These are phyloP conservation scores for Pythium apleroticum DNA, from an alignment of 352 stramenopile species.

Conservation along the genomic window DNA sequence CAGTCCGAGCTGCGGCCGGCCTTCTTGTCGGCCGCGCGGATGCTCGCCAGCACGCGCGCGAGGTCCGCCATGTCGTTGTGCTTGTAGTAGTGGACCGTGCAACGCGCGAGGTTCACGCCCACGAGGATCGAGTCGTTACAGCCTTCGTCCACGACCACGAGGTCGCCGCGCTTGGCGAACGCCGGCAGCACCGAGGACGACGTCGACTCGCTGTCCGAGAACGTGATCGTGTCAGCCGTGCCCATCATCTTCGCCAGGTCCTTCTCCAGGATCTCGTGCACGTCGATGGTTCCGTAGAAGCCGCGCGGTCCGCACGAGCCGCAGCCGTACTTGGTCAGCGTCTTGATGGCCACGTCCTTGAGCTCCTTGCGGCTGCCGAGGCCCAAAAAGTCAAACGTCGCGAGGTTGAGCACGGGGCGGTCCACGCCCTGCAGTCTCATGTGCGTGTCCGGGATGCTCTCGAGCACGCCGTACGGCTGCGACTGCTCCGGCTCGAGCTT, in stretches of 20 bases:
- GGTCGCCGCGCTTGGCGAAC: slow-evolving; percentile 97
- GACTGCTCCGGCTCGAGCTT: slow-evolving; percentile 35
- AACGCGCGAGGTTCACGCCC: slow-evolving; percentile 93
- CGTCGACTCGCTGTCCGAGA: slow-evolving; percentile 96
- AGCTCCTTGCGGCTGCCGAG: slow-evolving; percentile 84
- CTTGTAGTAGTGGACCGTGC: slow-evolving; percentile 95
- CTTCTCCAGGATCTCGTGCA: slow-evolving; percentile 90
- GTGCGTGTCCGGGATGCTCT: slow-evolving; percentile 76
- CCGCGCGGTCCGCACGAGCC: slow-evolving; percentile 96
- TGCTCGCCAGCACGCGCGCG: slow-evolving; percentile 88
- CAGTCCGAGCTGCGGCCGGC: slow-evolving; percentile 70
- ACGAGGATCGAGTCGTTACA: slow-evolving; percentile 94
- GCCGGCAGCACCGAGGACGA: slow-evolving; percentile 94
- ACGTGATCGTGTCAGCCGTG: slow-evolving; percentile 95
- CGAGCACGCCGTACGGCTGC: slow-evolving; percentile 71
- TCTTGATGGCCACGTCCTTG: slow-evolving; percentile 85
- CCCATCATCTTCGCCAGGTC: slow-evolving; percentile 91
- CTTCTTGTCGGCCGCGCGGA: slow-evolving; percentile 88
- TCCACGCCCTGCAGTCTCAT: slow-evolving; percentile 76
- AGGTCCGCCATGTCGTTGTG: slow-evolving; percentile 98
- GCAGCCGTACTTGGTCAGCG: slow-evolving; percentile 96
- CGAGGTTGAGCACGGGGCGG: slow-evolving; percentile 92
- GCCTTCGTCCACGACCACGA: slow-evolving; percentile 96
- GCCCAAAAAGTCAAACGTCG: slow-evolving; percentile 96
- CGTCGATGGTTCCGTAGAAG: slow-evolving; percentile 98